A percentile compares a stretch with the other conserved stretches of the same genome.
Evolutionary conservation across 78 protist genomes (phyloP).

Genomic region (Dictyostelium brefeldianum): DNA sequence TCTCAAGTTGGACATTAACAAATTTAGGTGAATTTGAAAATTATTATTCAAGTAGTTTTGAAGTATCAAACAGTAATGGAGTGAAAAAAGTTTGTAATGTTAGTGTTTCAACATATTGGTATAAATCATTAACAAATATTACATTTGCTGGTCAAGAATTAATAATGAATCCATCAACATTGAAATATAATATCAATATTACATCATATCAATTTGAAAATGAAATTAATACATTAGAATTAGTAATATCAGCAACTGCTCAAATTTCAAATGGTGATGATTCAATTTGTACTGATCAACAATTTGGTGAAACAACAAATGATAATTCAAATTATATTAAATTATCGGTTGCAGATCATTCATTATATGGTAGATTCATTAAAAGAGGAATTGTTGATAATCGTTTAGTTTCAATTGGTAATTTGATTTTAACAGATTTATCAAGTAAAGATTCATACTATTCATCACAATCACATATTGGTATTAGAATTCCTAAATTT

Average conservation of each 20-base stretch:
- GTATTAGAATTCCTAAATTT: slow-evolving; percentile 14
- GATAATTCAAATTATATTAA: slow-evolving; percentile 18
- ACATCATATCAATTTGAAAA: slow-evolving; percentile 1
- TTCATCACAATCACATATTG: neutral
- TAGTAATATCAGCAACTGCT: slow-evolving; percentile 10
- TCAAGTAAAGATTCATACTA: neutral
- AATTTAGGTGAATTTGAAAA: neutral
- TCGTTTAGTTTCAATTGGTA: neutral
- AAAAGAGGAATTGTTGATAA: slow-evolving; percentile 43
- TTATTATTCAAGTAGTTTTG: neutral
- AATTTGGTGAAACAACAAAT: slow-evolving; percentile 4
- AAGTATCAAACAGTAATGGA: no score
- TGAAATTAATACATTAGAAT: neutral
- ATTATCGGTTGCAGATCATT: neutral
- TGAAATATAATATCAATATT: slow-evolving; percentile 37
- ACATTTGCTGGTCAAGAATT: slow-evolving; percentile 22
- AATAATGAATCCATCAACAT: slow-evolving; percentile 32
- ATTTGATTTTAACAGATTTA: neutral
- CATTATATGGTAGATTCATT: slow-evolving; percentile 24
- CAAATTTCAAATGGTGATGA: neutral
- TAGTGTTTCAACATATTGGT: neutral
- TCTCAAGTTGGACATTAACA: neutral
- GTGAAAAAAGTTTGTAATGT: neutral
- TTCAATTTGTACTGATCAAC: neutral
- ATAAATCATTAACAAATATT: neutral